phyloP scores from a whole-genome alignment of 140 eudicot genomes.

The Erigeron philadelphicus region DNA sequence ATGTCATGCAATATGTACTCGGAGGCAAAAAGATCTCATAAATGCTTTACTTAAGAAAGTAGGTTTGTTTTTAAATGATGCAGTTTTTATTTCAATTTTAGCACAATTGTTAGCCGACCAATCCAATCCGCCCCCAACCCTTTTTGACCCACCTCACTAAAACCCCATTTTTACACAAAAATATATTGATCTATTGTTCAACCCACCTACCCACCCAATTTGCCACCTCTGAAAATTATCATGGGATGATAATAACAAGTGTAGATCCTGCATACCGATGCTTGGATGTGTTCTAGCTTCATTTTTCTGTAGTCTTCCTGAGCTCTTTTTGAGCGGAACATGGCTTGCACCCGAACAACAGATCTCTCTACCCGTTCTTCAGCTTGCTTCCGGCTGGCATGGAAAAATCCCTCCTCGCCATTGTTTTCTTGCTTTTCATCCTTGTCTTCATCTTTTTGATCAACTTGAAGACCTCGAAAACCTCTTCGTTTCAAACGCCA shows the following conservation, averaged over 20 bases:
- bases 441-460: slow-evolving; percentile 26
- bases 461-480: slow-evolving; percentile 76
- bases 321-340: slow-evolving; percentile 86
- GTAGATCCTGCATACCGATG: slow-evolving; percentile 40
- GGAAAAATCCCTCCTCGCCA: slow-evolving; percentile 77
- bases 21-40: neutral
- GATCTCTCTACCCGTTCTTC: slow-evolving; percentile 96
- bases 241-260: neutral
- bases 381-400: slow-evolving; percentile 87
- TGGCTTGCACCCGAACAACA: slow-evolving; percentile 86
- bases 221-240: neutral
- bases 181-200: neutral
- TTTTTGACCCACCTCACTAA: slow-evolving; percentile 2
- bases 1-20: neutral
- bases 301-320: slow-evolving; percentile 81
- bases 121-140: neutral
- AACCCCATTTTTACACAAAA: neutral
- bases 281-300: slow-evolving; percentile 65
- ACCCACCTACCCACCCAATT: slow-evolving; percentile 10
- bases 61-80: neutral
- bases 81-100: neutral
- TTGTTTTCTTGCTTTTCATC: slow-evolving; percentile 39
- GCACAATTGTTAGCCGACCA: neutral
- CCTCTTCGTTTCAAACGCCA: slow-evolving; percentile 93
- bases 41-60: neutral